These are phyloP conservation scores for Avena sativa DNA, from an alignment of 176 grass and related monocot genomes.

Conservation along the genomic window DNA sequence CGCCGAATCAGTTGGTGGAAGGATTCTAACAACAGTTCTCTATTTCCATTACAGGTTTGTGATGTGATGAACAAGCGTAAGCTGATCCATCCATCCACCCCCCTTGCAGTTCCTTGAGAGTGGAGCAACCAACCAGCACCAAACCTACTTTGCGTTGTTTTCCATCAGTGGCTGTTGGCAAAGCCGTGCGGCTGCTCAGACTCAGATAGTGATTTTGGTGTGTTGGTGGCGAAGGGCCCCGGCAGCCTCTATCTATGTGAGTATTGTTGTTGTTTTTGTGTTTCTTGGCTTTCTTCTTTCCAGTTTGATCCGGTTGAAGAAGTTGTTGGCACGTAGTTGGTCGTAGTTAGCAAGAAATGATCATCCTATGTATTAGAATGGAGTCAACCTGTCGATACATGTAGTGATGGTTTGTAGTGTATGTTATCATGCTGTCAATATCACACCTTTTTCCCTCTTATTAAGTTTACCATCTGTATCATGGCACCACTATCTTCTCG, in stretches of 20 bases:
- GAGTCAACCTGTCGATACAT: slow-evolving; percentile 82
- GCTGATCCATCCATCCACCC: slow-evolving; percentile 65
- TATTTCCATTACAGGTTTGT: slow-evolving; percentile 54
- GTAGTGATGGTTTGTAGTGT: slow-evolving; percentile 89
- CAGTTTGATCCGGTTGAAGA: slow-evolving; percentile 31
- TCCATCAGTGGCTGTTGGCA: slow-evolving; percentile 39
- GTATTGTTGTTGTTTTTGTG: slow-evolving; percentile 48
- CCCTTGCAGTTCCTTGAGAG: slow-evolving; percentile 49
- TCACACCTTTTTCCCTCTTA: slow-evolving; percentile 27
- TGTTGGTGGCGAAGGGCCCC: slow-evolving; percentile 40
- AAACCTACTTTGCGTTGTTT: slow-evolving; percentile 42
- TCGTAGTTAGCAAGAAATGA: slow-evolving; percentile 63
- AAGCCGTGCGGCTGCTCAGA: slow-evolving; percentile 38
- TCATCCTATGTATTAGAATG: slow-evolving; percentile 98
- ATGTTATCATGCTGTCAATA: slow-evolving; percentile 51
- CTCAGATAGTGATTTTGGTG: slow-evolving; percentile 53
- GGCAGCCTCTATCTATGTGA: slow-evolving; percentile 49
- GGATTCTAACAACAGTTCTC: slow-evolving; percentile 3
- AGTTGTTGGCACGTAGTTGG: slow-evolving; percentile 36
- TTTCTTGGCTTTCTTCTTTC: slow-evolving; percentile 2
- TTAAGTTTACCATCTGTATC: slow-evolving; percentile 27
- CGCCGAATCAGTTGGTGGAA: neutral
- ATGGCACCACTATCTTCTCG: slow-evolving; percentile 28
- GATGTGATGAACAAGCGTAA: slow-evolving; percentile 76
- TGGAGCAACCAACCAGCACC: slow-evolving; percentile 47